phyloP scores from a whole-genome alignment of 495 filamentous ascomycete genomes.

The Cercophora scortea region DNA sequence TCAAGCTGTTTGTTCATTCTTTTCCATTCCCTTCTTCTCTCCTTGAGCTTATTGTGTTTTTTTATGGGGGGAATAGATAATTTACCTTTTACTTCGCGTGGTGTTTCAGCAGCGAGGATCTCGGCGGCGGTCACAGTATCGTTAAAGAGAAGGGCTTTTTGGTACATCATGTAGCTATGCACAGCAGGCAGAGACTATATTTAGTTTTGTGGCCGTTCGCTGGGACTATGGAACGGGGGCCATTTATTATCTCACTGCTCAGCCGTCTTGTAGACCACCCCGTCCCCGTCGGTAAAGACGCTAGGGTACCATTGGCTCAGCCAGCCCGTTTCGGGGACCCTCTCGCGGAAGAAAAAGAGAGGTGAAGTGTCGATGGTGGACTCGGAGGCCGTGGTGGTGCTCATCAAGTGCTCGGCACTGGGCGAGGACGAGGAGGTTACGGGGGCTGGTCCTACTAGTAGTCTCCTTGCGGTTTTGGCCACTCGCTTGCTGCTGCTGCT shows the following conservation, averaged over 20 bases:
- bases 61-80: too few species aligned
- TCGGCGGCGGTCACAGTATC: slow-evolving; percentile 25
- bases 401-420: too few species aligned
- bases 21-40: too few species aligned
- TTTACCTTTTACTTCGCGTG: slow-evolving; percentile 27
- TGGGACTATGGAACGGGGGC: neutral
- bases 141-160: slow-evolving; percentile 50
- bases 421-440: too few species aligned
- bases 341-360: slow-evolving; percentile 27
- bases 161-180: slow-evolving; percentile 56
- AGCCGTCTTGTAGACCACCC: slow-evolving; percentile 26
- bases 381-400: too few species aligned
- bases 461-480: too few species aligned
- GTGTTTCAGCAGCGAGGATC: slow-evolving; percentile 35
- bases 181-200: neutral
- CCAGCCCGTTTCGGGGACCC: slow-evolving; percentile 17
- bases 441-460: too few species aligned
- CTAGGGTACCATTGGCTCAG: slow-evolving; percentile 28
- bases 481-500: too few species aligned
- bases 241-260: slow-evolving; percentile 20
- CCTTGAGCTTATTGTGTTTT: too few species aligned
- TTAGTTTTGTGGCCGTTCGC: neutral
- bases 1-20: too few species aligned
- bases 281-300: slow-evolving; percentile 20
- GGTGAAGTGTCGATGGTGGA: neutral